Conservation (phyloP, 2,329 filamentous ascomycete genomes). For the Periconia sp. region DNA sequence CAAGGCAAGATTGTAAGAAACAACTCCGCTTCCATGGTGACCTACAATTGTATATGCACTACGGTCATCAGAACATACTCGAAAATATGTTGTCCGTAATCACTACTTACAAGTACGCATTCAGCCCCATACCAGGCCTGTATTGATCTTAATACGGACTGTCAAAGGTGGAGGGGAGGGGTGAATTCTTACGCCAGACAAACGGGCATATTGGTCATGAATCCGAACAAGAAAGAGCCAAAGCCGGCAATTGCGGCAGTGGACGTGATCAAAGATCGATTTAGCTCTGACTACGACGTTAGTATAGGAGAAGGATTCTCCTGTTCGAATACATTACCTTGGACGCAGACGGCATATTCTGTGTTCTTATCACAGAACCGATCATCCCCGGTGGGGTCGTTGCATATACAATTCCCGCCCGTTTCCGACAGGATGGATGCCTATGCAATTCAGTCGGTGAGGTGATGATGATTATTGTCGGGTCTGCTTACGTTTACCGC, state of each 20-base stretch:
- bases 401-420: conserved; percentile 76
- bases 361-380: conserved; percentile 58
- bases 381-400: conserved; percentile 42
- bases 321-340: conserved; percentile 21
- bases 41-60: conserved; percentile 76
- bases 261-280: conserved; percentile 78
- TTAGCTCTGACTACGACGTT: conserved; percentile 49
- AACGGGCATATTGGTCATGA: conserved; percentile 71
- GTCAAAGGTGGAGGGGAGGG: not conserved
- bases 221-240: conserved; percentile 76
- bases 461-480: not conserved
- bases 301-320: not conserved
- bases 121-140: conserved; percentile 57
- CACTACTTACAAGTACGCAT: conserved; percentile 69
- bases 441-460: conserved; percentile 21
- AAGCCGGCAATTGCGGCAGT: conserved; percentile 81
- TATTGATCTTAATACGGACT: conserved; percentile 7
- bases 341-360: conserved; percentile 63
- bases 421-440: conserved; percentile 53
- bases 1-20: conserved; percentile 74
- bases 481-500: conserved; percentile 27
- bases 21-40: conserved; percentile 69
- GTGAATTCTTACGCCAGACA: conserved; percentile 30
- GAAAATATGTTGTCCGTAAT: not conserved
- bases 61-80: not conserved